Conservation (phyloP, 148 eudicot species). For the Nepenthes mirabilis region DNA sequence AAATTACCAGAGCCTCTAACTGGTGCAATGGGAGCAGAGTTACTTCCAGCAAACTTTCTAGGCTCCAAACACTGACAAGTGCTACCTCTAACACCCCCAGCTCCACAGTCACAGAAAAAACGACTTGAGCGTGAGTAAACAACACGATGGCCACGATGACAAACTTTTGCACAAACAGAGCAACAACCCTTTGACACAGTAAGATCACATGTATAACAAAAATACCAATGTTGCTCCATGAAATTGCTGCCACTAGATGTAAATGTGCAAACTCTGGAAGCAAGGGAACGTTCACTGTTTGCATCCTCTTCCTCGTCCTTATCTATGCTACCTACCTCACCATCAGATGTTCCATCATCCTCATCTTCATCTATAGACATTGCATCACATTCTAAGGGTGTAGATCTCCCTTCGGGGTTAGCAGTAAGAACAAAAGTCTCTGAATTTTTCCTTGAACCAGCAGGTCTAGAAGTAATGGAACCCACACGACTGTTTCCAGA, state of each 20-base stretch:
- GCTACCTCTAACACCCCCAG: conserved; percentile 98
- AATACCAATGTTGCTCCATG: conserved; percentile 99
- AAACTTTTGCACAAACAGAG: conserved; percentile 99
- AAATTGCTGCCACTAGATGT: conserved; percentile 99
- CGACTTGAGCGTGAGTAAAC: conserved; percentile 98
- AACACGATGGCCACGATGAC: conserved; percentile 99
- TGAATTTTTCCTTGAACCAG: conserved; percentile 59
- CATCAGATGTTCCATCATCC: conserved; percentile 99
- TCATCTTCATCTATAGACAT: conserved; percentile 97
- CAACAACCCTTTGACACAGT: conserved; percentile 99
- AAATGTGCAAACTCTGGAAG: conserved; percentile 97
- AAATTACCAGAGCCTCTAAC: conserved; percentile 43
- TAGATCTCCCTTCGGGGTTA: conserved; percentile 60
- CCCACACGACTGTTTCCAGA: conserved; percentile 36
- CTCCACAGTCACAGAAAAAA: conserved; percentile 99
- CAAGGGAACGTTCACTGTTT: conserved; percentile 83
- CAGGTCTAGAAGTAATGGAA: conserved; percentile 29
- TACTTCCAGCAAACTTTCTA: conserved; percentile 59
- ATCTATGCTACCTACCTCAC: conserved; percentile 79
- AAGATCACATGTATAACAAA: conserved; percentile 97
- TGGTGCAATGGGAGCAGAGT: conserved; percentile 31
- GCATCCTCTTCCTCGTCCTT: conserved; percentile 93
- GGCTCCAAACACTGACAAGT: conserved; percentile 97
- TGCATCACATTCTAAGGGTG: conserved; percentile 86
- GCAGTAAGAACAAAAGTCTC: conserved; percentile 57